Evolutionary conservation across 371 early-diverging fungal species (phyloP), one percentile per base, ranked within the genome.

Genomic region (Mucor velutinosus): DNA sequence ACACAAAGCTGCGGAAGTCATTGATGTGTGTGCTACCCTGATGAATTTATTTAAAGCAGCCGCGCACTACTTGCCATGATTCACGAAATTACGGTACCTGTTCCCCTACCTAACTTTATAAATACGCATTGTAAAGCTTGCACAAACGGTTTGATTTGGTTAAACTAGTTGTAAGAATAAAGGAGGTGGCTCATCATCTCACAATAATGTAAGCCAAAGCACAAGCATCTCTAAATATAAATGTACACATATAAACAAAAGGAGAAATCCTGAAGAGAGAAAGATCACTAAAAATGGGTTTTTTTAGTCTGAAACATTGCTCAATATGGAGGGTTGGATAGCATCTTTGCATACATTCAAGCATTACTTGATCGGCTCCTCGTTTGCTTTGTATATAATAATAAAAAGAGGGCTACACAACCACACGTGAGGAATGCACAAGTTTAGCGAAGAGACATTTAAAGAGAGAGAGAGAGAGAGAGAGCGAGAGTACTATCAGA

Each of bases 391-490:
- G 19, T 45, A 19, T 51, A 51, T 23, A 51, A 51, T 11, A 11
- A 11, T 11, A 23, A 23, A 7, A 45, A 45, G 4, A n/a, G 2
- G 19, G 45, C 45, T 45, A 45, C 45, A 53, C 53, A 53, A 53
- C 32, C 32, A 56, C 56, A 56, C 56, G 56, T 56, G 56, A 56
- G 56, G 56, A 30, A 14, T 30, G 15, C 17, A 56, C 30, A 56
- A 30, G 17, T 30, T 17, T 56, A 56, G 56, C 8, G 25, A 51
- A 23, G 23, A 25, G 19, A 45, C 19, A 19, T 45, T 2, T 19
- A 3, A 45, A 7, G 19, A n/a, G 15, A 39, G 1, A 43, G 15
- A 43, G n/a, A 39, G 1, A 43, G 15, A 43, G n/a, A 7, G 19
- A n/a, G 15, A 39, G 1, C 14, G 15, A 43, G n/a, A 7, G 11